Evolutionary conservation across 2,329 filamentous ascomycete species (phyloP).

Genomic region (Trichoderma breve): DNA sequence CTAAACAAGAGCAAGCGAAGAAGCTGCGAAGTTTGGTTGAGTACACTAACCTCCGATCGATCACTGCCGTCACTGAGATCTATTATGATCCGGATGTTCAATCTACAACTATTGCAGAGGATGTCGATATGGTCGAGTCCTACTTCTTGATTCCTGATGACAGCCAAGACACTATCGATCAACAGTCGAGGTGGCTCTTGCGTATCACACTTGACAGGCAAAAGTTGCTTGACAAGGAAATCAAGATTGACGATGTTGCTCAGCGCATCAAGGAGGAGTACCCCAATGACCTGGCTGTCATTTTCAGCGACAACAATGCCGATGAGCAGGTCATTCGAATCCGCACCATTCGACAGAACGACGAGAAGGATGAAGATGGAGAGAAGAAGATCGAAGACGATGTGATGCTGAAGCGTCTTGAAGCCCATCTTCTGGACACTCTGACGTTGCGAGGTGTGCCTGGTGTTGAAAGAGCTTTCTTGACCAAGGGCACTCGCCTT

Average conservation of each 20-base stretch:
- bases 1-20: slow-evolving; percentile 78
- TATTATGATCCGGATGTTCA: slow-evolving; percentile 95
- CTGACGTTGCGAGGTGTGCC: slow-evolving; percentile 87
- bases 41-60: slow-evolving; percentile 88
- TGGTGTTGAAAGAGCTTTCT: slow-evolving; percentile 87
- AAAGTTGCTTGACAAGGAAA: slow-evolving; percentile 90
- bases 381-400: slow-evolving; percentile 72
- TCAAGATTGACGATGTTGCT: slow-evolving; percentile 89
- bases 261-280: slow-evolving; percentile 87
- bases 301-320: slow-evolving; percentile 97
- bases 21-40: slow-evolving; percentile 84
- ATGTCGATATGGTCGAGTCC: slow-evolving; percentile 91
- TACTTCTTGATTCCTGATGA: slow-evolving; percentile 95
- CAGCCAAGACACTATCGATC: slow-evolving; percentile 56
- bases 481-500: slow-evolving; percentile 75
- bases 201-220: slow-evolving; percentile 91
- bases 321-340: slow-evolving; percentile 93
- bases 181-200: slow-evolving; percentile 91
- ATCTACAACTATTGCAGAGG: slow-evolving; percentile 79
- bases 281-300: slow-evolving; percentile 78
- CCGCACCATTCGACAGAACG: slow-evolving; percentile 69
- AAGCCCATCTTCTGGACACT: slow-evolving; percentile 87
- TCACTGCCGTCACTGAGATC: slow-evolving; percentile 89
- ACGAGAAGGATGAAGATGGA: slow-evolving; percentile 69
- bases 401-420: slow-evolving; percentile 86